phyloP scores from a whole-genome alignment of 176 grass and related monocot genomes.

The Hordeum vulgare region DNA sequence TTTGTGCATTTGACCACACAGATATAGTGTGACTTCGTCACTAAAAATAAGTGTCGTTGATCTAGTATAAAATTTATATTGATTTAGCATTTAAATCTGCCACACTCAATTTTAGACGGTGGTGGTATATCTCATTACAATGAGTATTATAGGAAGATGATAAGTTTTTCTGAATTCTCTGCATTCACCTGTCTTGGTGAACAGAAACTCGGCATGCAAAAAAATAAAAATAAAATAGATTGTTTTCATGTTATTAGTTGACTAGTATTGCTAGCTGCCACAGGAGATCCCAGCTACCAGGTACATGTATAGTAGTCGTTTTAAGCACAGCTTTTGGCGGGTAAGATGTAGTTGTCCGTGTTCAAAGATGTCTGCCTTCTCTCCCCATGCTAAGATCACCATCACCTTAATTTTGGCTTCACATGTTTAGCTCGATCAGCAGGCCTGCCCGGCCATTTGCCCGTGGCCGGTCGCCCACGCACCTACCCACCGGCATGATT shows the following conservation, averaged over 20 bases:
- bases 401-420: conserved; percentile 20
- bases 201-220: no score
- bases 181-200: no score
- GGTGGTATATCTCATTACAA: no score
- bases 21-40: no score
- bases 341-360: conserved; percentile 1
- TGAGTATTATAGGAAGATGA: no score
- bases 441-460: no score
- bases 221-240: not conserved
- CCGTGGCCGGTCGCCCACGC: conserved; percentile 53
- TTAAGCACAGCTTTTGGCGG: conserved; percentile 5
- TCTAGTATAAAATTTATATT: no score
- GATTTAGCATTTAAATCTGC: no score
- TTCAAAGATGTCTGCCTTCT: not conserved
- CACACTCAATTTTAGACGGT: no score
- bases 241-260: not conserved
- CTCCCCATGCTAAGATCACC: not conserved
- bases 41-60: no score
- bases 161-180: no score
- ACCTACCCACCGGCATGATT: not conserved
- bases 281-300: not conserved
- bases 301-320: not conserved
- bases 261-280: not conserved
- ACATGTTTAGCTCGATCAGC: conserved; percentile 1
- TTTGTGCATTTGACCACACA: no score